These are phyloP conservation scores for Iris pallida DNA, from an alignment of 116 monocot species.

Conservation along the genomic window DNA sequence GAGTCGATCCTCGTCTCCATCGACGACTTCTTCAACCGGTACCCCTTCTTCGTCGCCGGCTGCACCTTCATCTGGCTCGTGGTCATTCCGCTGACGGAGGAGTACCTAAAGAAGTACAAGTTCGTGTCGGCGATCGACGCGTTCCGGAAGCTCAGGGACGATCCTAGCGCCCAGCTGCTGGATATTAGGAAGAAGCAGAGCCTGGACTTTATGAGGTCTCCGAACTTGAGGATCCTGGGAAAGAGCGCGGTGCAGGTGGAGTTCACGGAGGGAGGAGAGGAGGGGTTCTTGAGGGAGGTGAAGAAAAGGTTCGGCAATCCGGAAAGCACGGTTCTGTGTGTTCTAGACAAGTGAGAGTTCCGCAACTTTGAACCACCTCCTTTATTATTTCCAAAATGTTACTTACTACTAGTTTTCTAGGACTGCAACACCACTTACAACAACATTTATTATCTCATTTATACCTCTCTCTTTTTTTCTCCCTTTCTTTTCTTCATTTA, in stretches of 20 bases:
- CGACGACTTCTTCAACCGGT: slow-evolving; percentile 77
- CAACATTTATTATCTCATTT: too few relatives aligned
- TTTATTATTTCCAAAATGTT: too few relatives aligned
- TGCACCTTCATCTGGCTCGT: slow-evolving; percentile 74
- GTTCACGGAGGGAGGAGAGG: slow-evolving; percentile 65
- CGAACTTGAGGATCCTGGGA: slow-evolving; percentile 61
- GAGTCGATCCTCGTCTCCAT: slow-evolving; percentile 56
- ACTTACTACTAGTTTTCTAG: neutral
- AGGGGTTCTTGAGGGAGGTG: slow-evolving; percentile 61
- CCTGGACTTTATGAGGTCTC: slow-evolving; percentile 49
- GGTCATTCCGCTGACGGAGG: slow-evolving; percentile 60
- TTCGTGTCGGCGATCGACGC: slow-evolving; percentile 57
- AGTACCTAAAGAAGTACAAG: slow-evolving; percentile 82
- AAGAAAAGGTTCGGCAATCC: slow-evolving; percentile 56
- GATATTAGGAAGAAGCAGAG: slow-evolving; percentile 81
- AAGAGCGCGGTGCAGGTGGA: slow-evolving; percentile 60
- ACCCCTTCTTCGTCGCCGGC: slow-evolving; percentile 83
- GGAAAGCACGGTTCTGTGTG: slow-evolving; percentile 56
- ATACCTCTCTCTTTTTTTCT: too few relatives aligned
- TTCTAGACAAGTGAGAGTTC: slow-evolving; percentile 84
- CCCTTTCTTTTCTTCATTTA: too few relatives aligned
- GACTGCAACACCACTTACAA: too few relatives aligned
- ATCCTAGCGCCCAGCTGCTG: slow-evolving; percentile 58
- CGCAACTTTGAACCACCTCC: slow-evolving; percentile 2
- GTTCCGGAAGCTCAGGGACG: slow-evolving; percentile 68